A percentile compares a stretch with the other conserved stretches of the same genome.
Evolutionary conservation across 768 basidiomycete species (phyloP).

Genomic region (Ramaria sp.): DNA sequence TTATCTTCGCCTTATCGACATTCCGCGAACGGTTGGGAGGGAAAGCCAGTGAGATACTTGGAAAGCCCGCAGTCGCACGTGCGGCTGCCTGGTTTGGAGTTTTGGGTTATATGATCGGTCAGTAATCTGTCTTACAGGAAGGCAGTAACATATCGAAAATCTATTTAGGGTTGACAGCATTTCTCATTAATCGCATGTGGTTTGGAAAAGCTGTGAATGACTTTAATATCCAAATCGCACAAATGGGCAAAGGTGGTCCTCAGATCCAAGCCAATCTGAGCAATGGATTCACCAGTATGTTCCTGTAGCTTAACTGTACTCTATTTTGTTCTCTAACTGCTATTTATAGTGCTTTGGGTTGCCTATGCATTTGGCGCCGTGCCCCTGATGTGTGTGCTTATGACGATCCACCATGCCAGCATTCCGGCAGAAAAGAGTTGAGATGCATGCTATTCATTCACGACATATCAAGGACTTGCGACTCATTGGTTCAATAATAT

Average conservation of each 20-base stretch:
- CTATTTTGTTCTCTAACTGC: neutral
- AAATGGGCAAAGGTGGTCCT: slow-evolving; percentile 42
- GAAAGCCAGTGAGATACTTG: slow-evolving; percentile 36
- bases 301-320: neutral
- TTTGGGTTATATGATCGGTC: slow-evolving; percentile 65
- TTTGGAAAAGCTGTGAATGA: slow-evolving; percentile 71
- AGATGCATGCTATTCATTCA: neutral
- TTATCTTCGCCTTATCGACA: slow-evolving; percentile 53
- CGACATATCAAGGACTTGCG: neutral
- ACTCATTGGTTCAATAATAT: neutral
- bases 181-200: slow-evolving; percentile 69
- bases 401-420: slow-evolving; percentile 40
- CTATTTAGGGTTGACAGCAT: slow-evolving; percentile 47
- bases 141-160: neutral
- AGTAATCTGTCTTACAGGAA: slow-evolving; percentile 11
- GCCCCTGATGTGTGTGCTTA: slow-evolving; percentile 55
- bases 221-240: slow-evolving; percentile 54
- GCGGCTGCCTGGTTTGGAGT: slow-evolving; percentile 66
- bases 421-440: slow-evolving; percentile 3
- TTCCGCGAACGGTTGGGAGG: slow-evolving; percentile 53
- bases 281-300: slow-evolving; percentile 69
- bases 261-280: slow-evolving; percentile 49
- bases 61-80: slow-evolving; percentile 46
- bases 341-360: slow-evolving; percentile 58
- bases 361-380: slow-evolving; percentile 66